These are phyloP conservation scores for Clonostachys rosea DNA, from an alignment of 2,329 filamentous ascomycete species.

Conservation along the genomic window DNA sequence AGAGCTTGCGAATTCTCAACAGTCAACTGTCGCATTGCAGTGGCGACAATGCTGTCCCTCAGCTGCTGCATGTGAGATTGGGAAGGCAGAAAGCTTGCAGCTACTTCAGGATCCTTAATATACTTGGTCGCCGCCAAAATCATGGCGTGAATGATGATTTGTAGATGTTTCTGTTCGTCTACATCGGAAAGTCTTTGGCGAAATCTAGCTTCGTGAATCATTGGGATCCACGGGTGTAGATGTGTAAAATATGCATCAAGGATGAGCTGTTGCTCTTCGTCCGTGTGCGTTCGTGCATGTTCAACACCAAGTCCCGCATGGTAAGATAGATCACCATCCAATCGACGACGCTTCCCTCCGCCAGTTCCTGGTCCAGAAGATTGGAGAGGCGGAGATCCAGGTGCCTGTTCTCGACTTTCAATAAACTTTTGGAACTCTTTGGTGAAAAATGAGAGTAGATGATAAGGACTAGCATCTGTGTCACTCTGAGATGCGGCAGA, in stretches of 20 bases:
- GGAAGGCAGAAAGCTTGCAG: conserved; percentile 4
- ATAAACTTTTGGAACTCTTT: too few species aligned
- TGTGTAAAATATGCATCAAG: conserved; percentile 22
- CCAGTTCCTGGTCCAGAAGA: too few species aligned
- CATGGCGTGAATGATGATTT: conserved; percentile 28
- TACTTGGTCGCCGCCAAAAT: conserved; percentile 16
- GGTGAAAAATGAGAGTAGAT: too few species aligned
- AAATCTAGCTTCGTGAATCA: conserved; percentile 23
- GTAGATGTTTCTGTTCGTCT: conserved; percentile 14
- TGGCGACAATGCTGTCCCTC: conserved; percentile 16
- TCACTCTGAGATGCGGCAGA: too few species aligned
- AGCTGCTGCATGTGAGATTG: not conserved
- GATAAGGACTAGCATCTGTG: too few species aligned
- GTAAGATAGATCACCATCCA: too few species aligned
- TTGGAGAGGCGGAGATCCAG: too few species aligned
- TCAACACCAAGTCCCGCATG: too few species aligned
- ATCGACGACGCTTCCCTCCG: too few species aligned
- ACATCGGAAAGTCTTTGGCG: conserved; percentile 14
- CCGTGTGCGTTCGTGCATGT: too few species aligned
- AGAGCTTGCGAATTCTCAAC: conserved; percentile 29
- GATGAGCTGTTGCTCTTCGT: conserved; percentile 1
- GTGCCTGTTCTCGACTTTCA: too few species aligned
- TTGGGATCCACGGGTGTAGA: conserved; percentile 33
- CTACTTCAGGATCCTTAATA: conserved; percentile 11
- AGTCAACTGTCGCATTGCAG: conserved; percentile 21